Evolutionary conservation across 2,329 filamentous ascomycete species (phyloP).

Genomic region (Xylariaceae sp.): DNA sequence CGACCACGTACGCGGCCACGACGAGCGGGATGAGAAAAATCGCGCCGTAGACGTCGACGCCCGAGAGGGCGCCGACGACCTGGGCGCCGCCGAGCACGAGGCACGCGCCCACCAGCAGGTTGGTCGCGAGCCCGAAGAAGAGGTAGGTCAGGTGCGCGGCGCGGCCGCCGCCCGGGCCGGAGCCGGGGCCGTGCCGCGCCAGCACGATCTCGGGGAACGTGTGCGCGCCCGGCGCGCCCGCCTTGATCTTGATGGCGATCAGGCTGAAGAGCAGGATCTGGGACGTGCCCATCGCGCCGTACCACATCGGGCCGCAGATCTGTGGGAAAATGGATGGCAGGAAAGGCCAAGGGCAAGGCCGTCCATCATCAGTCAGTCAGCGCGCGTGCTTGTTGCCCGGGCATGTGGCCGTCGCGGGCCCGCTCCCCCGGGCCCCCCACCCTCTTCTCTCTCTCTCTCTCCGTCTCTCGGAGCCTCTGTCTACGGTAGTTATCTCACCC

Average conservation of each 20-base stretch:
- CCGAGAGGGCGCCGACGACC: conserved; percentile 31
- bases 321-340: too few species aligned
- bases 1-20: conserved; percentile 31
- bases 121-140: conserved; percentile 31
- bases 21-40: conserved; percentile 32
- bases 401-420: too few species aligned
- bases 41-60: conserved; percentile 33
- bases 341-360: too few species aligned
- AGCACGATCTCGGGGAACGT: conserved; percentile 35
- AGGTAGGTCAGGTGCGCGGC: conserved; percentile 31
- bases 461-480: too few species aligned
- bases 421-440: too few species aligned
- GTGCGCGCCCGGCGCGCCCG: conserved; percentile 31
- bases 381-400: too few species aligned
- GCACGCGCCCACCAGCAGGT: conserved; percentile 32
- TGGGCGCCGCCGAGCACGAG: conserved; percentile 31
- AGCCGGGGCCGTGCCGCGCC: conserved; percentile 27
- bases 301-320: conserved; percentile 34
- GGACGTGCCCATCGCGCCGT: conserved; percentile 30
- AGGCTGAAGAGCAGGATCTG: conserved; percentile 34
- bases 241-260: conserved; percentile 34
- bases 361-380: not conserved
- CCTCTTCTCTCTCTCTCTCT: too few species aligned
- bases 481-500: conserved; percentile 12
- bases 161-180: too few species aligned